Evolutionary conservation across 139 green algal species (phyloP).

Genomic region (Microglena sp.): DNA sequence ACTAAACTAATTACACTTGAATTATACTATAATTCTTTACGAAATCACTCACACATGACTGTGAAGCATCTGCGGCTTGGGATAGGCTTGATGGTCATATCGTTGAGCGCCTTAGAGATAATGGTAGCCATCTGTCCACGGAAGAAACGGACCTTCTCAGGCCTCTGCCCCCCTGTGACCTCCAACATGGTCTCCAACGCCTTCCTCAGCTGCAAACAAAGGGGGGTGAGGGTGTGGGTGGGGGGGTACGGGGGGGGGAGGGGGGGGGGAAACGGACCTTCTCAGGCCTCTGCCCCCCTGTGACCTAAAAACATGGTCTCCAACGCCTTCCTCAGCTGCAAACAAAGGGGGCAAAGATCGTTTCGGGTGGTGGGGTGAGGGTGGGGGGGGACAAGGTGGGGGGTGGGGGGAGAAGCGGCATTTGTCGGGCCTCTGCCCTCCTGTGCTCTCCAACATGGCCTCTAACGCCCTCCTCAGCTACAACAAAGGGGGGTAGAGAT

Average conservation of each 20-base stretch:
- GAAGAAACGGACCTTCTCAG: conserved; percentile 82
- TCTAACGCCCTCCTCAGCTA: conserved; percentile 71
- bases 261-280: conserved; percentile 85
- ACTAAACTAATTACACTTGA: too few relatives aligned
- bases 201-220: conserved; percentile 54
- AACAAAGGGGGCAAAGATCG: not conserved
- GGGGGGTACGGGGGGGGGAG: too few relatives aligned
- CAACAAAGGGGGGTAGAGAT: conserved; percentile 1
- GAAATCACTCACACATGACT: conserved; percentile 76
- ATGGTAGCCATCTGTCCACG: conserved; percentile 97
- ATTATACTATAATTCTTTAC: too few relatives aligned
- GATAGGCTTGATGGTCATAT: conserved; percentile 81
- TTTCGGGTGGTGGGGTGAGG: too few relatives aligned
- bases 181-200: conserved; percentile 65
- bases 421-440: conserved; percentile 53
- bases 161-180: conserved; percentile 49
- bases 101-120: conserved; percentile 81
- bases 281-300: conserved; percentile 55
- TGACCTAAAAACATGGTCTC: conserved; percentile 55
- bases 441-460: conserved; percentile 55
- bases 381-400: too few relatives aligned
- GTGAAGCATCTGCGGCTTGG: conserved; percentile 86
- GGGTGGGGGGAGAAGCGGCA: conserved; percentile 90
- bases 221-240: too few relatives aligned
- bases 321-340: conserved; percentile 68